Percentiles rank a stretch among this genome's conserved stretches.
Conservation (phyloP, 73 alveolate genomes). For the Tetrahymena malaccensis region DNA sequence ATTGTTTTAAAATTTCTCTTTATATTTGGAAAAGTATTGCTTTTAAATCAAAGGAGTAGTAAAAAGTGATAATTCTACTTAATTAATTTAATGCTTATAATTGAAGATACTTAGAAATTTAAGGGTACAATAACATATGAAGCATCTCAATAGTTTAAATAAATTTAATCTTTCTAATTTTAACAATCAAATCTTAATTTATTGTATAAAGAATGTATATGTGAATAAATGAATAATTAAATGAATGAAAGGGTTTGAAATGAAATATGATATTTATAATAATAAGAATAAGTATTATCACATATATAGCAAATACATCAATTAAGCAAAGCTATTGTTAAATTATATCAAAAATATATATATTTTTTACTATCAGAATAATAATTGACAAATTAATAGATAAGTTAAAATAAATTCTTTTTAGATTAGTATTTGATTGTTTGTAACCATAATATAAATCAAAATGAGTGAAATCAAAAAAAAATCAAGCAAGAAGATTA, state of each 20-base stretch:
- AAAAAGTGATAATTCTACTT: background rate
- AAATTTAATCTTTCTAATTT: background rate
- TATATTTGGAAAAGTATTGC: too few relatives aligned
- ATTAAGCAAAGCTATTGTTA: background rate
- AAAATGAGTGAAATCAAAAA: background rate
- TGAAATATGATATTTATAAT: background rate
- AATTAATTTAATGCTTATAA: background rate
- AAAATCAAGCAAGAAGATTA: background rate
- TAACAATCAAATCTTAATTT: background rate
- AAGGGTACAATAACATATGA: background rate
- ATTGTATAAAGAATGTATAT: background rate
- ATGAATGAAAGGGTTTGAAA: background rate
- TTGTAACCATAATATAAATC: background rate
- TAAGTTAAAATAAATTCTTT: background rate
- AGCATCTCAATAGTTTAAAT: background rate
- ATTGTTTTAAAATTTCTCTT: too few relatives aligned
- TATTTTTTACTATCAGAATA: background rate
- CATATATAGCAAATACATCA: background rate
- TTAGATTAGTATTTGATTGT: background rate
- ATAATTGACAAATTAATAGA: background rate
- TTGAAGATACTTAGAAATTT: background rate
- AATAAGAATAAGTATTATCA: background rate
- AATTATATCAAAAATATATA: background rate
- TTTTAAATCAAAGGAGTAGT: too few relatives aligned
- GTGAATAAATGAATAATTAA: background rate